phyloP scores from a whole-genome alignment of 805 yeast species.

The Yarrowia deformans region DNA sequence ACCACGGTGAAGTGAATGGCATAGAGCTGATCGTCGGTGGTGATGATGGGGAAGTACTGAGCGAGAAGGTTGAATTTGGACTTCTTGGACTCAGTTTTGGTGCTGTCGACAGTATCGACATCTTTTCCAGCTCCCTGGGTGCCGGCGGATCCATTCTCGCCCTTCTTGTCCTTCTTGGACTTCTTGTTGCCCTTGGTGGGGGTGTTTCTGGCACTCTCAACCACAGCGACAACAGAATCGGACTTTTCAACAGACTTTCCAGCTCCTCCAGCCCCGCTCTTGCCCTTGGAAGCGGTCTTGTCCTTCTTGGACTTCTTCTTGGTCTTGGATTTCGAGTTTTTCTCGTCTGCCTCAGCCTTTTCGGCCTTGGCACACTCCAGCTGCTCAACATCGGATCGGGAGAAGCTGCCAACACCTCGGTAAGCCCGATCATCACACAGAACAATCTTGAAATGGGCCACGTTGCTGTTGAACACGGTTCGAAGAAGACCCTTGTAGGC shows the following conservation, averaged over 20 bases:
- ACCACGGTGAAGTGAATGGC: slow-evolving; percentile 41
- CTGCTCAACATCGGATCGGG: slow-evolving; percentile 42
- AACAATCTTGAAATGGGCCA: slow-evolving; percentile 40
- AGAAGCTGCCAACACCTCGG: slow-evolving; percentile 42
- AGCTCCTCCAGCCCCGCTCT: background rate
- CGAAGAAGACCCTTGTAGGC: slow-evolving; percentile 39
- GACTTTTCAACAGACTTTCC: slow-evolving; percentile 4
- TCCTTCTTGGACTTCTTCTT: slow-evolving; percentile 37
- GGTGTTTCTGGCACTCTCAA: background rate
- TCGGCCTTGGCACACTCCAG: slow-evolving; percentile 53
- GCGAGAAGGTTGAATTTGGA: slow-evolving; percentile 9
- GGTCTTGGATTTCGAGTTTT: slow-evolving; percentile 40
- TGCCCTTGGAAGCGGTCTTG: background rate
- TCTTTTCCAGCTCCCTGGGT: too few species aligned
- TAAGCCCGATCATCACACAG: slow-evolving; percentile 33
- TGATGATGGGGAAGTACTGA: slow-evolving; percentile 20
- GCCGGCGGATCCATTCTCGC: background rate
- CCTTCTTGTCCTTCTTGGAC: background rate
- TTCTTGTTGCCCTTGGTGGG: slow-evolving; percentile 5
- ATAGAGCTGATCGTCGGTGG: slow-evolving; percentile 29
- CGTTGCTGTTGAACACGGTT: slow-evolving; percentile 19
- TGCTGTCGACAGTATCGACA: background rate
- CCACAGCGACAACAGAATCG: background rate
- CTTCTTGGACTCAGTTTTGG: background rate
- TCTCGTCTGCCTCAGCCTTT: slow-evolving; percentile 59